These are phyloP conservation scores for Phaeomoniella chlamydospora DNA, from an alignment of 2,329 filamentous ascomycete species.

Conservation along the genomic window DNA sequence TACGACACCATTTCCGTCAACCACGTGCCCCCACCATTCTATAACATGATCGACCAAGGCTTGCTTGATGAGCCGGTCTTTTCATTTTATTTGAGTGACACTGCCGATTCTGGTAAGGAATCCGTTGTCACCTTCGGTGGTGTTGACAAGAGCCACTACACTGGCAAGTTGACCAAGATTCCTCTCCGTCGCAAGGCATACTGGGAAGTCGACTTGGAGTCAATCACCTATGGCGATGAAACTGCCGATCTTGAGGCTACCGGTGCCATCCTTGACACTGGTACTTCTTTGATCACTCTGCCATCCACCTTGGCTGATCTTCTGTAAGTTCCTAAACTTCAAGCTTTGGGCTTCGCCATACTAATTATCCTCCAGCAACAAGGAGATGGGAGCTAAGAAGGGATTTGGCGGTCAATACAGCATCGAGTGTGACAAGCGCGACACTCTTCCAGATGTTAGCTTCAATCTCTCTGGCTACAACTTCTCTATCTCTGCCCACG, in stretches of 20 bases:
- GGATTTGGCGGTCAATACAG: constrained; percentile 93
- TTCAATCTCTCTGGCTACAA: constrained; percentile 85
- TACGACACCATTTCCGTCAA: constrained; percentile 98
- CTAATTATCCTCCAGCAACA: constrained; percentile 43
- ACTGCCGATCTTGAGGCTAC: constrained; percentile 84
- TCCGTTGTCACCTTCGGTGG: constrained; percentile 88
- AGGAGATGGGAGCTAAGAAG: constrained; percentile 97
- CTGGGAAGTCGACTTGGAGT: constrained; percentile 96
- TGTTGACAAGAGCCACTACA: constrained; percentile 66
- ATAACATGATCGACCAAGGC: constrained; percentile 83
- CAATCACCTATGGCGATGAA: constrained; percentile 76
- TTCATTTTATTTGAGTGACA: constrained; percentile 82
- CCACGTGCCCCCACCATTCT: constrained; percentile 85
- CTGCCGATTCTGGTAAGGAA: constrained; percentile 53
- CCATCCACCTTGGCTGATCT: constrained; percentile 85
- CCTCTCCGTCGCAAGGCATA: constrained; percentile 96
- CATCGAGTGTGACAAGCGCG: constrained; percentile 74
- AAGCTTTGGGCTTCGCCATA: constrained; percentile 5
- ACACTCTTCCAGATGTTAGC: constrained; percentile 73
- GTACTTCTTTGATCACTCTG: constrained; percentile 92
- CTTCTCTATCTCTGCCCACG: constrained; percentile 75
- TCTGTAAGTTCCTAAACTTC: constrained; percentile 36
- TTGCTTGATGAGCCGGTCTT: constrained; percentile 87
- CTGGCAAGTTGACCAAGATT: constrained; percentile 80
- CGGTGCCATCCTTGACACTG: constrained; percentile 94